Evolutionary conservation across 192 early-diverging fungal genomes (phyloP), one percentile per base, ranked within the genome.

Genomic region (Rhizophlyctis rosea): DNA sequence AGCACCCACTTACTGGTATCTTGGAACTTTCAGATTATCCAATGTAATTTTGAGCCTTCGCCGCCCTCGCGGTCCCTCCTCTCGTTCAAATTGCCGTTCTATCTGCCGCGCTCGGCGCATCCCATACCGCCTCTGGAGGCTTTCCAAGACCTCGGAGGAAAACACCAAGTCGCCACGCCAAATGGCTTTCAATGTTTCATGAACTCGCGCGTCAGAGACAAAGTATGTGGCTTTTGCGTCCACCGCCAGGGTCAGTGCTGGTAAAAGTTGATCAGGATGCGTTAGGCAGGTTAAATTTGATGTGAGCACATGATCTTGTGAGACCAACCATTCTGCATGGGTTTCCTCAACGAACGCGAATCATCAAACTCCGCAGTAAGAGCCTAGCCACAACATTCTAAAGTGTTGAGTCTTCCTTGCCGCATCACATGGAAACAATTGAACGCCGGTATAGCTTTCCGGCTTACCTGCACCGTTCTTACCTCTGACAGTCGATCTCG

Each of bases 1-100:
- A n/a, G 1, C 3, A 0, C 1, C 14, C 24, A 35, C 56, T 25
- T 57, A 49, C 53, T 66, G 64, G 44, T 66, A 66, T 3, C 64
- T 33, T 14, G 64, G 64, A 3, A 66, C 55, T 49, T 58, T 66
- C 28, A 66, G 24, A n/a, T 66, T 66, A 44, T 54, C 55, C 54
- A 29, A 57, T 4, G 23, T 23, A 28, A 66, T 27, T 1, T 29
- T 21, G 21, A 66, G 50, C 4, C n/a, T 39, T 16, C 64, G 24
- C 4, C 21, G 18, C 13, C 29, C 25, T 21, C 34, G 11, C 36
- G 23, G 28, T 31, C 3, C 32, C 27, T 47, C 27, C 5, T 64
- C 33, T 32, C 47, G 21, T 16, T 44, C 39, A 44, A 44, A 7
- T 44, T 47, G 16, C n/a, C 32, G 55, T 7, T 47, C 30, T 13